Evolutionary conservation across 1,139 yeast species (phyloP).

Genomic region (Taphrina flavorubra): DNA sequence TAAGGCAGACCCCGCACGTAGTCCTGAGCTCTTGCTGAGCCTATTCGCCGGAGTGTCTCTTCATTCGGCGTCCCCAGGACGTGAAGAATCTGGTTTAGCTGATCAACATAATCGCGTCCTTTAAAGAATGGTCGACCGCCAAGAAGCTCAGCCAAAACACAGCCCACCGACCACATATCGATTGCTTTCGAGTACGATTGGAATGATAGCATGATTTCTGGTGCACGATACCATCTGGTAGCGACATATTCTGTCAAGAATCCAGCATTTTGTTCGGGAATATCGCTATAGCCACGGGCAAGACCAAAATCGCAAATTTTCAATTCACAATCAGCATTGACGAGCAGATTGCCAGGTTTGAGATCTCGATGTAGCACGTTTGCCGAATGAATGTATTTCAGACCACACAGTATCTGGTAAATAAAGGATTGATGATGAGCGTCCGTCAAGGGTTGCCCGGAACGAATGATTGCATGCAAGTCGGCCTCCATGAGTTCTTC

Average conservation of each 20-base stretch:
- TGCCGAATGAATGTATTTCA: slow-evolving; percentile 93
- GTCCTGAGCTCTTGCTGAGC: slow-evolving; percentile 80
- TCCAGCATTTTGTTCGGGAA: slow-evolving; percentile 85
- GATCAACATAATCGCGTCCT: slow-evolving; percentile 96
- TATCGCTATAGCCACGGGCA: slow-evolving; percentile 90
- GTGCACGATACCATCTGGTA: slow-evolving; percentile 97
- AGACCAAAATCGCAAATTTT: slow-evolving; percentile 96
- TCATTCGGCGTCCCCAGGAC: slow-evolving; percentile 91
- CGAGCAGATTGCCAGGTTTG: slow-evolving; percentile 90
- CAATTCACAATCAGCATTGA: slow-evolving; percentile 93
- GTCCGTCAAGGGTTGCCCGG: slow-evolving; percentile 92
- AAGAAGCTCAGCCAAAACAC: slow-evolving; percentile 88
- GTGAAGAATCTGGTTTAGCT: slow-evolving; percentile 82
- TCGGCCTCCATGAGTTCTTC: slow-evolving; percentile 90
- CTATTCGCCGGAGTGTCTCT: slow-evolving; percentile 78
- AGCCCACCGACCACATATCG: slow-evolving; percentile 97
- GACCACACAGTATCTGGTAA: slow-evolving; percentile 89
- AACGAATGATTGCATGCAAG: slow-evolving; percentile 93
- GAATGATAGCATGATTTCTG: slow-evolving; percentile 92
- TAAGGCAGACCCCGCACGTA: slow-evolving; percentile 85
- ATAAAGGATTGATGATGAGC: slow-evolving; percentile 92
- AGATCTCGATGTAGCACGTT: slow-evolving; percentile 93
- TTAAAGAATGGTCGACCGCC: slow-evolving; percentile 93
- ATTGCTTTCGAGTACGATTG: slow-evolving; percentile 94
- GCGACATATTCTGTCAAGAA: slow-evolving; percentile 96